A percentile compares a stretch with the other conserved stretches of the same genome.
Conservation (phyloP, 169 alveolate genomes). For the Cryptosporidium muris region DNA sequence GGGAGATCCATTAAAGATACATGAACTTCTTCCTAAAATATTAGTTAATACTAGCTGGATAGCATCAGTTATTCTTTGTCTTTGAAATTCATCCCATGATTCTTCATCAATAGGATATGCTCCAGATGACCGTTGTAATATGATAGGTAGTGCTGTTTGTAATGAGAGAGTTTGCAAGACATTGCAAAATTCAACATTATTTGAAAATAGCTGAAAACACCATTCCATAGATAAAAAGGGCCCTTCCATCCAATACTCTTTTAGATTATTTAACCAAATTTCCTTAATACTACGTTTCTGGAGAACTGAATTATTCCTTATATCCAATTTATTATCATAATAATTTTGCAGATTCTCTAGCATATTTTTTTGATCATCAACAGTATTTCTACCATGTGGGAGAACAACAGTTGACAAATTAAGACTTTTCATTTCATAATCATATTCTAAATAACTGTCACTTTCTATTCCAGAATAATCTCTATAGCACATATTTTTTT, state of each 20-base stretch:
- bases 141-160: constrained; percentile 28
- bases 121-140: constrained; percentile 63
- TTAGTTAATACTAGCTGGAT: constrained; percentile 34
- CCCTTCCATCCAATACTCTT: constrained; percentile 8
- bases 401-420: constrained; percentile 47
- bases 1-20: constrained; percentile 28
- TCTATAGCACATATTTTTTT: not conserved
- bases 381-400: constrained; percentile 70
- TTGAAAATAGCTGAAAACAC: constrained; percentile 53
- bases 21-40: constrained; percentile 44
- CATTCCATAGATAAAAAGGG: constrained; percentile 12
- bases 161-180: constrained; percentile 49
- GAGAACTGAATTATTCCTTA: not conserved
- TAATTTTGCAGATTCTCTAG: constrained; percentile 45
- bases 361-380: constrained; percentile 69
- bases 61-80: constrained; percentile 64
- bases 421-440: not conserved
- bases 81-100: constrained; percentile 71
- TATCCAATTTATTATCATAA: constrained; percentile 48
- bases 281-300: constrained; percentile 27
- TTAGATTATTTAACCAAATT: constrained; percentile 28
- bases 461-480: not conserved
- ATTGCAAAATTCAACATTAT: constrained; percentile 28
- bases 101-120: constrained; percentile 71
- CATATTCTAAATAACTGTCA: no score